These are phyloP conservation scores for Metschnikowia corniflorae DNA, from an alignment of 805 yeast genomes.

Conservation along the genomic window DNA sequence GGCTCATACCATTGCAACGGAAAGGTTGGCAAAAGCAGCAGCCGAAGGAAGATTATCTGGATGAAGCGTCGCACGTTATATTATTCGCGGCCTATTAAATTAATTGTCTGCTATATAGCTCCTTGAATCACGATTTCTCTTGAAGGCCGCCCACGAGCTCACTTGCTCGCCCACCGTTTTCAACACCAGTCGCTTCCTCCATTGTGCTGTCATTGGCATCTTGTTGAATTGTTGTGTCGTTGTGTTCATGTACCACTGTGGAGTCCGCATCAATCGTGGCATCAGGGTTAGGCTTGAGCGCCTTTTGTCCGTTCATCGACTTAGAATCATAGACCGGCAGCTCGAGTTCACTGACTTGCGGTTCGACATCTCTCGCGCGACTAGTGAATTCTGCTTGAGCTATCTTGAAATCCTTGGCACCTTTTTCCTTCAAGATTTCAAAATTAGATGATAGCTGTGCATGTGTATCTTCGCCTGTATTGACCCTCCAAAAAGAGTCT, in stretches of 20 bases:
- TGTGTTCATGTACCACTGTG: conserved; percentile 43
- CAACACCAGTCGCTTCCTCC: conserved; percentile 39
- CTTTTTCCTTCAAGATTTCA: conserved; percentile 35
- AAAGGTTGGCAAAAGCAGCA: conserved; percentile 46
- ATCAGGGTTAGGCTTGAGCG: conserved; percentile 15
- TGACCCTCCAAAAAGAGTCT: conserved; percentile 51
- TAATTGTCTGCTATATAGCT: too few relatives aligned
- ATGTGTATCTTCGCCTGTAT: conserved; percentile 39
- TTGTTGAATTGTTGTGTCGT: conserved; percentile 47
- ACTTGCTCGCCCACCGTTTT: too few relatives aligned
- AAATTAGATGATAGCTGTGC: conserved; percentile 28
- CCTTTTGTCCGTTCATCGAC: background rate
- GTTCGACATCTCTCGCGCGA: conserved; percentile 3
- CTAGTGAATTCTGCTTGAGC: background rate
- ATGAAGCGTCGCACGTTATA: too few relatives aligned
- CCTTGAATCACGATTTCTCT: too few relatives aligned
- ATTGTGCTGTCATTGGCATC: conserved; percentile 49
- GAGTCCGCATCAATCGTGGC: conserved; percentile 44
- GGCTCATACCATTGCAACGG: conserved; percentile 53
- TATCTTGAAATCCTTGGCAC: conserved; percentile 31
- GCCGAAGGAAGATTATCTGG: conserved; percentile 32
- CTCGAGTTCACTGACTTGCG: conserved; percentile 11
- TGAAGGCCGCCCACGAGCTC: too few relatives aligned
- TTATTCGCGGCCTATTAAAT: too few relatives aligned
- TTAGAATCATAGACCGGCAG: conserved; percentile 7